Base-by-base conservation (phyloP, 495 filamentous ascomycete genomes). In the Hyaloscypha variabilis region DNA sequence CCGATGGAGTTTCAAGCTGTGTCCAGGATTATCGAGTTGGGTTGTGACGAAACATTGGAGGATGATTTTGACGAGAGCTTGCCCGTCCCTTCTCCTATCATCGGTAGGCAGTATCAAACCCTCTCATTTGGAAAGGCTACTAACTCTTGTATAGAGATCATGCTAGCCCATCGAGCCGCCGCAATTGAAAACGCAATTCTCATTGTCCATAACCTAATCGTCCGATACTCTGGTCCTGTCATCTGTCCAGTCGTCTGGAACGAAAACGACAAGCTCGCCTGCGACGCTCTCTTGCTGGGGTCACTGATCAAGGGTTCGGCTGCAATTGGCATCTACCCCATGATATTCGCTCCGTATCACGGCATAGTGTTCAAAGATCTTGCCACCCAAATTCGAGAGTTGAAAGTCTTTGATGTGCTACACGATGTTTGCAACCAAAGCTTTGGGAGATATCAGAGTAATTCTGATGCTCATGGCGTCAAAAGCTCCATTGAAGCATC, bases 211-310 rank as follows among this genome's bases (percentile, higher is more conserved):
- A 39, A 23, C 8, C 19, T 52, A 1, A 66, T 67, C 28, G 52
- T 36, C 1, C 46, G 26, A 19, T 64, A 65, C 36, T 24, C 46
- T 30, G 6, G 21, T 24, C 26, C 31, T 6, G 30, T 53, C 19
- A 11, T 30, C 17, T 68, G 66, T 29, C 54, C 14, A 0, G 21
- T 11, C 1, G 13, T 13, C 6, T 11, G 21, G 8, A 23, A 23
- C 17, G 31, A 57, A 17, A 19, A 29, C 4, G 6, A 28, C 14
- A n/a, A 51, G 23, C 58, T 61, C 25, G 34, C 55, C 11, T 72
- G 70, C 51, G 67, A 72, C 30, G 31, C 70, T 3, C 56, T 65
- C 50, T 1, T 67, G 8, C 64, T 72, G 1, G 70, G 65, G 10
- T 67, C 70, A 11, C 46, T 72, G 0, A 26, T 67, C 14, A 66